Percentiles rank a stretch among this genome's conserved stretches.
Evolutionary conservation across 768 basidiomycete species (phyloP).

Genomic region (Serendipita sp.): DNA sequence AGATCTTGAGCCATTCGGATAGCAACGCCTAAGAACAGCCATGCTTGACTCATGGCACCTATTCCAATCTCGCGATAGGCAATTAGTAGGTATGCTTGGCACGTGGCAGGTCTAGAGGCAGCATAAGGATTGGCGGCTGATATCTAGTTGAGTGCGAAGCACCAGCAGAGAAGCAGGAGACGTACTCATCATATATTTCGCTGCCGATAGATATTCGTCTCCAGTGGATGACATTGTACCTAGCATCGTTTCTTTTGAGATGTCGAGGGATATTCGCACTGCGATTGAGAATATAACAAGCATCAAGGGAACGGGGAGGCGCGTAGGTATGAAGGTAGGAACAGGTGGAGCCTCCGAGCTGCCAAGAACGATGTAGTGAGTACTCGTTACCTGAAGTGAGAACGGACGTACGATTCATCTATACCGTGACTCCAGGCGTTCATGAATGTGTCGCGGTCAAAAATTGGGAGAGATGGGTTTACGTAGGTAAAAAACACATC

Average conservation of each 20-base stretch:
- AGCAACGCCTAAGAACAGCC: constrained; percentile 77
- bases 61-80: constrained; percentile 78
- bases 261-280: constrained; percentile 51
- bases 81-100: constrained; percentile 65
- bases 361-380: background rate
- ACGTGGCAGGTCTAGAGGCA: constrained; percentile 55
- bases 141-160: background rate
- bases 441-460: constrained; percentile 57
- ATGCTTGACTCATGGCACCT: constrained; percentile 73
- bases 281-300: constrained; percentile 76
- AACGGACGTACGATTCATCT: constrained; percentile 29
- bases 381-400: background rate
- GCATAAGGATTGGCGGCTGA: constrained; percentile 41
- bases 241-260: constrained; percentile 21
- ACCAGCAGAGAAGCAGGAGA: background rate
- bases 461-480: constrained; percentile 61
- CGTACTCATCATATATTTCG: constrained; percentile 40
- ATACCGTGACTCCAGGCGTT: background rate
- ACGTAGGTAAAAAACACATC: constrained; percentile 70
- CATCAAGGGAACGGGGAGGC: constrained; percentile 47
- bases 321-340: constrained; percentile 10
- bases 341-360: constrained; percentile 4
- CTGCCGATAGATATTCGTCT: constrained; percentile 51
- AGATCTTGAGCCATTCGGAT: constrained; percentile 87
- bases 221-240: constrained; percentile 70